These are phyloP conservation scores for Dryadomyces quercivorus DNA, from an alignment of 2,329 filamentous ascomycete genomes.

Conservation along the genomic window DNA sequence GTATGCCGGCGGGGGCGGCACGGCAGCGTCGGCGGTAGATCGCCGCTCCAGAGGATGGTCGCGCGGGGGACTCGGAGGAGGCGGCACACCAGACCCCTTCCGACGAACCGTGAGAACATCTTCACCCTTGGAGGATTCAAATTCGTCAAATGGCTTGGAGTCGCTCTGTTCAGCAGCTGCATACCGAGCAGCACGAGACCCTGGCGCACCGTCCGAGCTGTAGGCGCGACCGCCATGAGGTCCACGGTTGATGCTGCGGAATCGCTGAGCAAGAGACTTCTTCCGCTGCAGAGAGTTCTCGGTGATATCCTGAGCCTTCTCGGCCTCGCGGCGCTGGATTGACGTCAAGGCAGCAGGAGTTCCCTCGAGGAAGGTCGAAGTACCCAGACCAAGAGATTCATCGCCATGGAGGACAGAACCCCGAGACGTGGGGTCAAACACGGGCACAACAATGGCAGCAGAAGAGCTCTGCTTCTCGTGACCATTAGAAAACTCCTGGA, in stretches of 20 bases:
- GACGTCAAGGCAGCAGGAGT: conserved; percentile 74
- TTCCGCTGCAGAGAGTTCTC: conserved; percentile 64
- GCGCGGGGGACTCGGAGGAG: conserved; percentile 45
- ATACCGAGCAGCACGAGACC: conserved; percentile 18
- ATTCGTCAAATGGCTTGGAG: conserved; percentile 69
- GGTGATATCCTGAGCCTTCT: conserved; percentile 43
- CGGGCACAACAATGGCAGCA: conserved; percentile 18
- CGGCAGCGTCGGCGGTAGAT: conserved; percentile 41
- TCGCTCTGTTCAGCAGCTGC: conserved; percentile 21
- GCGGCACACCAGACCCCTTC: conserved; percentile 13
- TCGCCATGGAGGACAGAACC: conserved; percentile 71
- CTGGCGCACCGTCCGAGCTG: conserved; percentile 13
- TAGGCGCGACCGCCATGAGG: conserved; percentile 34
- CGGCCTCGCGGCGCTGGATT: conserved; percentile 64
- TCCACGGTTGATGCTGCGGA: conserved; percentile 71
- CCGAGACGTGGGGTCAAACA: conserved; percentile 58
- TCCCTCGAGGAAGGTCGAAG: conserved; percentile 90
- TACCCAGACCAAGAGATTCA: conserved; percentile 73
- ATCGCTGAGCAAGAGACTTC: conserved; percentile 87
- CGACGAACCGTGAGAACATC: conserved; percentile 33
- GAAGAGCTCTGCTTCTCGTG: conserved; percentile 19
- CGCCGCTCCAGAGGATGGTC: conserved; percentile 47
- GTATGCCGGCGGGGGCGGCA: conserved; percentile 10
- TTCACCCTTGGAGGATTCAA: conserved; percentile 46
- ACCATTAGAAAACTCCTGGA: conserved; percentile 52